Evolutionary conservation across 1,284 basidiomycete species (phyloP), one percentile per base, ranked within the genome.

Genomic region (Xanthoconium separans): DNA sequence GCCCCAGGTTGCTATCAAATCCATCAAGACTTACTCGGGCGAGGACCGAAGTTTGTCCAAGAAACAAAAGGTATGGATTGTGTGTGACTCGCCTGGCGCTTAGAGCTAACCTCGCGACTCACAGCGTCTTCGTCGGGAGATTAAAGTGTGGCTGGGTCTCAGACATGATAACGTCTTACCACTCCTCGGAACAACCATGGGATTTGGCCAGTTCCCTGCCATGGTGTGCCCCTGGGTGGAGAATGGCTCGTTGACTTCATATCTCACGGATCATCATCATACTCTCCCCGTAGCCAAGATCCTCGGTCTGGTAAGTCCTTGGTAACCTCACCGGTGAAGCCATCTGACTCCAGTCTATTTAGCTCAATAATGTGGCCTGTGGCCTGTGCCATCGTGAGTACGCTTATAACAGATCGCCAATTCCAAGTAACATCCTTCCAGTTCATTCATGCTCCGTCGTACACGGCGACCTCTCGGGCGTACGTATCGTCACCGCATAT

Each of bases 151-250:
- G 58, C 42, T 46, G 54, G 53, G 47, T 11, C 47, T 59, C 31
- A 39, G 47, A 1, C 58, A 59, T 33, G 1, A 20, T 33, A 57
- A 44, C n/a, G 45, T 48, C n/a, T 11, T 57, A 10, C 4, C 41
- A 6, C 10, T 56, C 4, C 20, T 50, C 33, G 33, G 33, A 15
- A 34, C 33, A 15, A 6, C 33, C 33, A 46, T 39, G 9, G 54
- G 45, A 22, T 57, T 40, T 10, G 47, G 58, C 1, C 47, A 9
- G 3, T 47, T 57, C 30, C 53, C 58, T 34, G 50, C 50, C 6
- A 59, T 59, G 50, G 58, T 59, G 33, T 57, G 53, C 47, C 58
- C 50, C 0, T 59, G 54, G 58, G n/a, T 57, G 5, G 47, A 57
- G 7, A 56, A 57, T 45, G 58, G 47, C 13, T 29, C 58, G 16